Conservation (phyloP, 2,329 filamentous ascomycete genomes). For the Colletotrichum theobromicola region DNA sequence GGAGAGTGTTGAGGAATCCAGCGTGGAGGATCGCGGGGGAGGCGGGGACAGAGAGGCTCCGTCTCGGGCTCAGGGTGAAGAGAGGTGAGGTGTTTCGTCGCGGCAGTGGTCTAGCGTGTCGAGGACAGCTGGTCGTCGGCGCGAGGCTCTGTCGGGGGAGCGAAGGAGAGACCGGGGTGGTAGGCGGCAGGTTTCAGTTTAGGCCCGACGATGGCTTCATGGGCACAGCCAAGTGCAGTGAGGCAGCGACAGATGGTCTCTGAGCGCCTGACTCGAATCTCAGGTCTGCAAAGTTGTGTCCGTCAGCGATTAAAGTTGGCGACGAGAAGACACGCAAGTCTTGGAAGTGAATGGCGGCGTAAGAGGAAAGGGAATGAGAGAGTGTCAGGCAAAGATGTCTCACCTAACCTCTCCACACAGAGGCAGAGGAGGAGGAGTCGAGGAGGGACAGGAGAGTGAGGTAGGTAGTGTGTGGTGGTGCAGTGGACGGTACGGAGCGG, state of each 20-base stretch:
- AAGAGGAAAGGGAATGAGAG: conserved; percentile 2
- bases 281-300: background rate
- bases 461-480: background rate
- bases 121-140: conserved; percentile 4
- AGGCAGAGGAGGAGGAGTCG: conserved; percentile 1
- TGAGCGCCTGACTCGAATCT: background rate
- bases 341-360: background rate
- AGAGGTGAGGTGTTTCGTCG: conserved; percentile 8
- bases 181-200: conserved; percentile 20
- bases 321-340: background rate
- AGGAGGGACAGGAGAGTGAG: conserved; percentile 8
- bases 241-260: background rate
- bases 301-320: background rate
- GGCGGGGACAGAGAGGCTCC: conserved; percentile 19
- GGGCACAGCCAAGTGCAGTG: conserved; percentile 1
- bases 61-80: conserved; percentile 22
- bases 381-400: conserved; percentile 19
- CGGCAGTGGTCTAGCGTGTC: background rate
- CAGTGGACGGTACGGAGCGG: background rate
- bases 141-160: background rate
- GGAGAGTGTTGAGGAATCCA: conserved; percentile 58
- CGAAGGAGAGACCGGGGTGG: background rate
- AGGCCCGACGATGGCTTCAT: conserved; percentile 20
- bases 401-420: conserved; percentile 19
- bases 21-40: conserved; percentile 34